Evolutionary conservation across 2,329 filamentous ascomycete genomes (phyloP).

Genomic region (Diaporthe amygdali): DNA sequence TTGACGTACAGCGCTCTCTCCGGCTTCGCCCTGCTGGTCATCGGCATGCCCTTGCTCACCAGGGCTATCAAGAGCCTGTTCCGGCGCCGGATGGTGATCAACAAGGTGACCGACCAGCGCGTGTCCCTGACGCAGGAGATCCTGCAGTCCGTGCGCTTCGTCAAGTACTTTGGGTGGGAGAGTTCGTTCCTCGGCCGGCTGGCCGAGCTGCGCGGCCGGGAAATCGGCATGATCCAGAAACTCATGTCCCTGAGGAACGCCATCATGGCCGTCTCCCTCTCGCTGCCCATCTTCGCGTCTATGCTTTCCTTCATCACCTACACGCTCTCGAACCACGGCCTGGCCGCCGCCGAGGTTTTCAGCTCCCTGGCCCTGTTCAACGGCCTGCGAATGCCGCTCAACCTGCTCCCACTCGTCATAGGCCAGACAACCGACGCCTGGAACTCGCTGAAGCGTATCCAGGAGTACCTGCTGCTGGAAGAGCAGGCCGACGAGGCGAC

Average conservation of each 20-base stretch:
- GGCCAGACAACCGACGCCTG: slow-evolving; percentile 90
- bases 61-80: slow-evolving; percentile 80
- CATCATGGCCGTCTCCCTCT: slow-evolving; percentile 83
- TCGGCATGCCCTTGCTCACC: slow-evolving; percentile 80
- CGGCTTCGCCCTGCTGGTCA: slow-evolving; percentile 81
- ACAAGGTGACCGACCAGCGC: slow-evolving; percentile 91
- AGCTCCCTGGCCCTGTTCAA: slow-evolving; percentile 96
- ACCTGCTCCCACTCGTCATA: slow-evolving; percentile 85
- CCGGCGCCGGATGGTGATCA: slow-evolving; percentile 77
- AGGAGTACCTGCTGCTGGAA: slow-evolving; percentile 87
- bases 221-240: slow-evolving; percentile 85
- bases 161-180: slow-evolving; percentile 98
- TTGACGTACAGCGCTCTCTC: slow-evolving; percentile 88
- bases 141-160: slow-evolving; percentile 86
- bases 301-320: slow-evolving; percentile 94
- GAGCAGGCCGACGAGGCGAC: slow-evolving; percentile 77
- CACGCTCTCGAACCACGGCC: slow-evolving; percentile 66
- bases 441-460: slow-evolving; percentile 82
- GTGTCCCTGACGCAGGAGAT: slow-evolving; percentile 94
- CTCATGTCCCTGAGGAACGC: slow-evolving; percentile 83
- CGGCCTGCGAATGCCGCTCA: slow-evolving; percentile 85
- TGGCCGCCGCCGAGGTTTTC: slow-evolving; percentile 82
- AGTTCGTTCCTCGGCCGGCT: slow-evolving; percentile 81
- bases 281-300: slow-evolving; percentile 89
- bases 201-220: slow-evolving; percentile 72